These are phyloP conservation scores for Saccharomycopsis hybrid DNA, from an alignment of 1,139 yeast genomes.

Conservation along the genomic window DNA sequence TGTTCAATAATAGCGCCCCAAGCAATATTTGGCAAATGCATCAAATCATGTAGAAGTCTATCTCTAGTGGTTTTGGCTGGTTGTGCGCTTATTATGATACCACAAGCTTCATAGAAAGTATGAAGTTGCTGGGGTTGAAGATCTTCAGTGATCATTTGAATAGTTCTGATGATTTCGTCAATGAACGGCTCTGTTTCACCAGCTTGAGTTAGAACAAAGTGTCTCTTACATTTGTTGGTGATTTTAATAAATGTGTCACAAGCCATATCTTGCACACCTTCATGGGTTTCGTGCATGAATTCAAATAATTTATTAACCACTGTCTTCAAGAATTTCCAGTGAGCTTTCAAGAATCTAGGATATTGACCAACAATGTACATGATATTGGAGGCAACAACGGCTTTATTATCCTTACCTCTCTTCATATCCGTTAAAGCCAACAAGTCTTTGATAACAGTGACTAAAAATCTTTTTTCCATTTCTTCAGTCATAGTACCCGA, in stretches of 20 bases:
- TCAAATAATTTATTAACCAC: conserved; percentile 93
- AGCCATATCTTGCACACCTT: conserved; percentile 99
- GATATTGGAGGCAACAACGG: conserved; percentile 96
- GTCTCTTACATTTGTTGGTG: conserved; percentile 90
- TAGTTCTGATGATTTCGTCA: conserved; percentile 77
- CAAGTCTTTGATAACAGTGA: conserved; percentile 85
- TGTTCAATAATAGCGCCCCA: conserved; percentile 87
- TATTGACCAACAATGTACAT: conserved; percentile 99
- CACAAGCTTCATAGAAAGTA: conserved; percentile 97
- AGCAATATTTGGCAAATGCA: conserved; percentile 89
- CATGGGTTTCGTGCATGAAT: conserved; percentile 99
- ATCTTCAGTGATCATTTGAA: conserved; percentile 84
- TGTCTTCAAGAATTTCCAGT: conserved; percentile 94
- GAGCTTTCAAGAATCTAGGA: conserved; percentile 94
- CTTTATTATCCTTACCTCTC: conserved; percentile 96
- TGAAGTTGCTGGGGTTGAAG: conserved; percentile 96
- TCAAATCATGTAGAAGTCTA: conserved; percentile 65
- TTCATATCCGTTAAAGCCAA: conserved; percentile 90
- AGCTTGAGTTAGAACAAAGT: conserved; percentile 82
- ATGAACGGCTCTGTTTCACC: conserved; percentile 91
- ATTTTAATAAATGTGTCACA: conserved; percentile 97
- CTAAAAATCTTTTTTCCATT: conserved; percentile 90
- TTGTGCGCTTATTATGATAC: conserved; percentile 87
- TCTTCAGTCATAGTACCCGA: conserved; percentile 99
- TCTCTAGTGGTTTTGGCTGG: conserved; percentile 59